Evolutionary conservation across 2,329 filamentous ascomycete species (phyloP).

Genomic region (Clathrospora elynae): DNA sequence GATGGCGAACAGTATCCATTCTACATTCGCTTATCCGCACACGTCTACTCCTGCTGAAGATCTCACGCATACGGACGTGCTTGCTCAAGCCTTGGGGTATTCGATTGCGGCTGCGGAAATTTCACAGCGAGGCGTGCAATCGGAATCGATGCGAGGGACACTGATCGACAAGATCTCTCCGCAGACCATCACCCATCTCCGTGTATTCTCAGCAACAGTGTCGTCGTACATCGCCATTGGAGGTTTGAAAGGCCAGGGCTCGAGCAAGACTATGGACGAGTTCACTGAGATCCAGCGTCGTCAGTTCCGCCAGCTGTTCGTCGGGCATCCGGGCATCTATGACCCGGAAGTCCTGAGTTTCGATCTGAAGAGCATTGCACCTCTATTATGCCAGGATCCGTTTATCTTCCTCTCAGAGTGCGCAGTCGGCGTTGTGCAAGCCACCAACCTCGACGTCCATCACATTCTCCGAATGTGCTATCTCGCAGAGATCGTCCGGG

Average conservation of each 20-base stretch:
- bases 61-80: conserved; percentile 60
- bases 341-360: conserved; percentile 45
- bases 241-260: conserved; percentile 64
- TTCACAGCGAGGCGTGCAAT: conserved; percentile 82
- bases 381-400: conserved; percentile 70
- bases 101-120: conserved; percentile 91
- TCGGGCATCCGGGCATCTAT: conserved; percentile 55
- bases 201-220: conserved; percentile 85
- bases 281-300: conserved; percentile 70
- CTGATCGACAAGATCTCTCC: conserved; percentile 84
- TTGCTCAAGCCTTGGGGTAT: conserved; percentile 73
- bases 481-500: conserved; percentile 86
- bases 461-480: conserved; percentile 87
- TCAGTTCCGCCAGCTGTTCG: conserved; percentile 78
- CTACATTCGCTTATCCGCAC: conserved; percentile 53
- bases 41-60: conserved; percentile 53
- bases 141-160: conserved; percentile 69
- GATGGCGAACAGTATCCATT: conserved; percentile 56
- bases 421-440: conserved; percentile 70
- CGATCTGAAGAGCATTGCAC: conserved; percentile 52
- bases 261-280: conserved; percentile 68
- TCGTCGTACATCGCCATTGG: conserved; percentile 82
- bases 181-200: conserved; percentile 81
- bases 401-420: conserved; percentile 84
- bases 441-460: conserved; percentile 73